Conservation (phyloP, 2,329 filamentous ascomycete genomes). For the Sporothrix schenckii region DNA sequence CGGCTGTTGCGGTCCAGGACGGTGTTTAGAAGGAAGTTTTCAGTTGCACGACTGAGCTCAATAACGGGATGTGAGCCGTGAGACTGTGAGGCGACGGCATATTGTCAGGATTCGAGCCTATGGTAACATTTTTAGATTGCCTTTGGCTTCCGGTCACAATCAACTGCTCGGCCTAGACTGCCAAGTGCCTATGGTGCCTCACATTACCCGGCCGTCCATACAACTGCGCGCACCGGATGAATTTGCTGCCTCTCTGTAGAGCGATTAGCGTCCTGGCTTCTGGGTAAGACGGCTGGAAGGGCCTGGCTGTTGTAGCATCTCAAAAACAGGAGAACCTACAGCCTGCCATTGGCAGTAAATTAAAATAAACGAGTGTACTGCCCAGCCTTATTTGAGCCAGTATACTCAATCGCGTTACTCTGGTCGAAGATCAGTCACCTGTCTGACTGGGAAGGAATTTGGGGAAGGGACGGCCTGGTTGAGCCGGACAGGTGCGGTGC, state of each 20-base stretch:
- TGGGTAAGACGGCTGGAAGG: not conserved
- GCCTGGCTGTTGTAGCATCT: not conserved
- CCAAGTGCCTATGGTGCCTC: not conserved
- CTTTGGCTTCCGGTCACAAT: not conserved
- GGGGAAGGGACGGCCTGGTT: too few species aligned
- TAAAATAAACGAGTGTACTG: too few species aligned
- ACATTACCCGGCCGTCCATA: not conserved
- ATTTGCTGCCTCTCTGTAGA: not conserved
- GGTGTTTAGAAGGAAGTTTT: not conserved
- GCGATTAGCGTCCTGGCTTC: not conserved
- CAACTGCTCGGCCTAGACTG: not conserved
- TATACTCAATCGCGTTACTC: too few species aligned
- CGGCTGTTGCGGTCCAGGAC: not conserved
- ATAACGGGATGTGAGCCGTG: not conserved
- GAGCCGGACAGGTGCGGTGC: too few species aligned
- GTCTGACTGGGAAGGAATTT: too few species aligned
- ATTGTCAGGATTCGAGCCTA: constrained; percentile 1
- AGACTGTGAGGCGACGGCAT: not conserved
- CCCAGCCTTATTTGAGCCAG: too few species aligned
- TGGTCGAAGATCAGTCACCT: too few species aligned
- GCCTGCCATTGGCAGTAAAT: too few species aligned
- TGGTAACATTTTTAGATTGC: not conserved
- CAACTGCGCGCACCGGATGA: not conserved
- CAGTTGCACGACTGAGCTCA: not conserved
- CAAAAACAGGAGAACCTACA: not conserved